phyloP scores from a whole-genome alignment of 129 eudicot species.

The Apium graveolens region DNA sequence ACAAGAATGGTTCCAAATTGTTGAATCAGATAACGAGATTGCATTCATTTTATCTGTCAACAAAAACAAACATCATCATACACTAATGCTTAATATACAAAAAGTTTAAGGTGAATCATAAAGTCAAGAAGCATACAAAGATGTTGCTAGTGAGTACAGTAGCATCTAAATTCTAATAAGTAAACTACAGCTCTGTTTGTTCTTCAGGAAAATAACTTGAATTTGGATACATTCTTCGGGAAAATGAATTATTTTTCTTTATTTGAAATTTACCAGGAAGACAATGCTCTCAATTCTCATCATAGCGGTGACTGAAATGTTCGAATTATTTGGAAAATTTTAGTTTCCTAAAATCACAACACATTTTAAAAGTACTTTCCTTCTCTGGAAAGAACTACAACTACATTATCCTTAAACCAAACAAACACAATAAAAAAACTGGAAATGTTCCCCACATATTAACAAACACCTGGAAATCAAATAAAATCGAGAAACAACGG shows the following conservation, averaged over 20 bases:
- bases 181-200: not conserved
- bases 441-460: not conserved
- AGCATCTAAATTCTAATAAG: not conserved
- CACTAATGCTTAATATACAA: not conserved
- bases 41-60: constrained; percentile 39
- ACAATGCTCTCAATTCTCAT: not conserved
- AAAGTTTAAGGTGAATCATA: not conserved
- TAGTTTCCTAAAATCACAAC: not conserved
- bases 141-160: too few relatives aligned
- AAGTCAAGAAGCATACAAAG: not conserved
- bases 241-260: not conserved
- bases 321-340: too few relatives aligned
- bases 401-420: too few relatives aligned
- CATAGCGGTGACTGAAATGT: not conserved
- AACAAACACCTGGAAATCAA: not conserved
- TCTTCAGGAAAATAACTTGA: not conserved
- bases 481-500: not conserved
- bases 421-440: too few relatives aligned
- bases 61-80: constrained; percentile 13
- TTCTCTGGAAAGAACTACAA: too few relatives aligned
- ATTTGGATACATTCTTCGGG: not conserved
- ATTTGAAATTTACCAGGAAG: not conserved
- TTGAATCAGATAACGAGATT: constrained; percentile 21
- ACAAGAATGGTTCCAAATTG: constrained; percentile 16
- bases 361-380: not conserved